A percentile compares a stretch with the other conserved stretches of the same genome.
phyloP scores from a whole-genome alignment of 2,329 filamentous ascomycete genomes.

The Claviceps monticola region DNA sequence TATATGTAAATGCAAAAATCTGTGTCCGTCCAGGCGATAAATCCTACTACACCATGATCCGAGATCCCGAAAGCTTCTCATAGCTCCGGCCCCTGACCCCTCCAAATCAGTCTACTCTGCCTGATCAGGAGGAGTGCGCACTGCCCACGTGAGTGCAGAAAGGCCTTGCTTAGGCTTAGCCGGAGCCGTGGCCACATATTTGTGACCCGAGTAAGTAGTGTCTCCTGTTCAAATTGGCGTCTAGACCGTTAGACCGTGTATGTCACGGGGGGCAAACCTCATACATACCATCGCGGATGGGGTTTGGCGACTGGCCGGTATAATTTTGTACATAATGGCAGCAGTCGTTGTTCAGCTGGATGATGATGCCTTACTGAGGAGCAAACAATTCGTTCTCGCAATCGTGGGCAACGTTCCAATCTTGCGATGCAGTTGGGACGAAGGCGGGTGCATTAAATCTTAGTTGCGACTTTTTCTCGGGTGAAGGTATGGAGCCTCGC shows the following conservation, averaged over 20 bases:
- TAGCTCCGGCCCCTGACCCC: neutral
- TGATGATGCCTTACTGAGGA: neutral
- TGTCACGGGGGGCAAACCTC: conserved; percentile 1
- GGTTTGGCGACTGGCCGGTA: neutral
- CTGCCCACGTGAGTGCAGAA: conserved; percentile 2
- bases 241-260: conserved; percentile 2
- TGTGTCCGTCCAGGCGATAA: neutral
- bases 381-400: neutral
- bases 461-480: neutral
- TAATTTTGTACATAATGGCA: neutral
- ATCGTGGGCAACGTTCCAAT: neutral
- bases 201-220: neutral
- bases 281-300: neutral
- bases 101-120: neutral
- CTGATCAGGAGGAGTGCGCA: neutral
- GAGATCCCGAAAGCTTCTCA: neutral
- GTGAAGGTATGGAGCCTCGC: neutral
- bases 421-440: neutral
- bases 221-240: neutral
- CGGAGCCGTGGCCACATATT: neutral
- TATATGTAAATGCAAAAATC: neutral
- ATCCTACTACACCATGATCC: neutral
- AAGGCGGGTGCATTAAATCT: neutral
- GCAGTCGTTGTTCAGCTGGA: neutral
- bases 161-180: conserved; percentile 1